These are phyloP conservation scores for Penicillium herquei DNA, from an alignment of 495 filamentous ascomycete genomes.

Conservation along the genomic window DNA sequence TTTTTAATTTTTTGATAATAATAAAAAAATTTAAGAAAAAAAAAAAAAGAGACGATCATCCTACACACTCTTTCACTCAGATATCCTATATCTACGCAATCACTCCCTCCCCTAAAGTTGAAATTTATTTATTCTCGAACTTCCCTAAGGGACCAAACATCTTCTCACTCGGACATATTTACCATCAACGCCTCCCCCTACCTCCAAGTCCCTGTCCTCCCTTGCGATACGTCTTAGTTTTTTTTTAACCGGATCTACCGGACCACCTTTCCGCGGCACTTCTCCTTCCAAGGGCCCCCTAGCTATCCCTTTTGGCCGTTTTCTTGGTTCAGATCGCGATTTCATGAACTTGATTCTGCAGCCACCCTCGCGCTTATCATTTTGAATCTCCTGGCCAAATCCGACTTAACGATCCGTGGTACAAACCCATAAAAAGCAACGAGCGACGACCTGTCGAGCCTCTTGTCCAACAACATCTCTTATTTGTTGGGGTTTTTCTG, in stretches of 20 bases:
- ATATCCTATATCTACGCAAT: constrained; percentile 36
- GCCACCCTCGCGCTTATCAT: constrained; percentile 30
- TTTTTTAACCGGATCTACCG: constrained; percentile 38
- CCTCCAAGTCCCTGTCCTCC: constrained; percentile 21
- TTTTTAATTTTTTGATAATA: constrained; percentile 8
- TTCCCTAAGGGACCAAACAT: not conserved
- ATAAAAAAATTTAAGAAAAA: constrained; percentile 12
- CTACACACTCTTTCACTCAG: constrained; percentile 3
- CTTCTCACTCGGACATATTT: constrained; percentile 22
- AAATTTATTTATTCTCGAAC: constrained; percentile 21
- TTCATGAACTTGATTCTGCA: constrained; percentile 28
- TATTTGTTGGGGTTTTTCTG: constrained; percentile 23
- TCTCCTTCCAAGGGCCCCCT: constrained; percentile 40
- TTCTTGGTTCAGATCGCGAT: constrained; percentile 37
- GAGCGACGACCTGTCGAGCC: constrained; percentile 31
- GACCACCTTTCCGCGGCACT: constrained; percentile 37
- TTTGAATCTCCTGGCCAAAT: constrained; percentile 8
- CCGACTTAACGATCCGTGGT: constrained; percentile 15
- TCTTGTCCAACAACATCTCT: constrained; percentile 14
- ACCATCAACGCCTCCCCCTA: constrained; percentile 9
- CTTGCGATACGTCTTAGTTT: constrained; percentile 38
- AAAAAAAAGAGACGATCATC: constrained; percentile 18
- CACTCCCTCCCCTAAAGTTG: constrained; percentile 12
- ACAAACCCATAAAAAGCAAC: constrained; percentile 32
- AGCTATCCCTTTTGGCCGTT: constrained; percentile 31